Conservation (phyloP, 208 protist genomes). For the Leishmania amazonensis region DNA sequence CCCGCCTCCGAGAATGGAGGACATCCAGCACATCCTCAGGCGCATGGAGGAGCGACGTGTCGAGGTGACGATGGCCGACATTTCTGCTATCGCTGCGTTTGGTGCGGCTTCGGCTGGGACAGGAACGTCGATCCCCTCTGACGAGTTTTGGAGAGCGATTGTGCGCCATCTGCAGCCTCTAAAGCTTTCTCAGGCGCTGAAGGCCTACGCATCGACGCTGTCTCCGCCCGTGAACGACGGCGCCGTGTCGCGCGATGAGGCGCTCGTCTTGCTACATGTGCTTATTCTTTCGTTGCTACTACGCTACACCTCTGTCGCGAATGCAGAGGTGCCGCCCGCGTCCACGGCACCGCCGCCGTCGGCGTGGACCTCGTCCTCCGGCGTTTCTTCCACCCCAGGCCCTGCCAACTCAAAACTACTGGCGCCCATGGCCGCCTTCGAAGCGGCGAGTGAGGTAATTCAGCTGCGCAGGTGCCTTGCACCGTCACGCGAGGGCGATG, state of each 20-base stretch:
- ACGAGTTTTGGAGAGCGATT: slow-evolving; percentile 26
- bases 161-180: slow-evolving; percentile 20
- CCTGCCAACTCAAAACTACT: slow-evolving; percentile 9
- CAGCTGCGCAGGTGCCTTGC: slow-evolving; percentile 19
- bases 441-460: slow-evolving; percentile 24
- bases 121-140: slow-evolving; percentile 13
- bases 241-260: slow-evolving; percentile 2
- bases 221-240: not conserved
- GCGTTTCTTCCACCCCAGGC: not conserved
- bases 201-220: slow-evolving; percentile 1
- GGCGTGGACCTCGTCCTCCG: slow-evolving; percentile 1
- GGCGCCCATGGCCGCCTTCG: slow-evolving; percentile 25
- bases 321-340: slow-evolving; percentile 3
- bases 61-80: slow-evolving; percentile 34
- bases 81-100: slow-evolving; percentile 34
- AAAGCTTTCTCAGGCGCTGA: slow-evolving; percentile 19
- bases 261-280: slow-evolving; percentile 21
- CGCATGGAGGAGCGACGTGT: slow-evolving; percentile 49
- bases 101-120: slow-evolving; percentile 13
- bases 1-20: slow-evolving; percentile 25
- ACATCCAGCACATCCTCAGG: slow-evolving; percentile 39
- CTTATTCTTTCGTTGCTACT: slow-evolving; percentile 29
- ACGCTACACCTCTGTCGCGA: slow-evolving; percentile 17
- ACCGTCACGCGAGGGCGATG: not conserved
- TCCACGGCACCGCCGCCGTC: slow-evolving; percentile 4